phyloP scores from a whole-genome alignment of 2,329 filamentous ascomycete genomes.

The Trichoderma cornu-damae region DNA sequence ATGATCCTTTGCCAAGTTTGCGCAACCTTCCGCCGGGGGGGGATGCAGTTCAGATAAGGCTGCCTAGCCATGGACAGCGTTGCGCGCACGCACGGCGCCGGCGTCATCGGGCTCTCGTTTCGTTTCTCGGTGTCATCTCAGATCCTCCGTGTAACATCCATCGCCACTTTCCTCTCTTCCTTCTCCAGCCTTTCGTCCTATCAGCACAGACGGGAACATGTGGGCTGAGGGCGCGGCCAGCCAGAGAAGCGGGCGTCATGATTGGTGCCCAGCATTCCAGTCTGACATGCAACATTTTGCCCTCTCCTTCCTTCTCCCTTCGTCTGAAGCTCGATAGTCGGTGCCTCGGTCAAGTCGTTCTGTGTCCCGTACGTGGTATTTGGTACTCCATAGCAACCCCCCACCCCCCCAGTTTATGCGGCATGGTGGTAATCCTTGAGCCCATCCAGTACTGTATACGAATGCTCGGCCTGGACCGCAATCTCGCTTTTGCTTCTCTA shows the following conservation, averaged over 20 bases:
- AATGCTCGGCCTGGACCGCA: background rate
- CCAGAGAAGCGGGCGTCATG: conserved; percentile 7
- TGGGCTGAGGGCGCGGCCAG: no score
- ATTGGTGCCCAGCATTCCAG: conserved; percentile 5
- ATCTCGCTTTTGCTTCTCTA: conserved; percentile 11
- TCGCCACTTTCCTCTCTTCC: background rate
- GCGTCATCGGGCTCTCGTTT: background rate
- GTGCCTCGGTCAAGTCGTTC: background rate
- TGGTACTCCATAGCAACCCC: background rate
- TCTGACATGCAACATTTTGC: background rate
- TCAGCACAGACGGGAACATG: background rate
- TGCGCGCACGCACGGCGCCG: background rate
- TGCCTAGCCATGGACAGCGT: background rate
- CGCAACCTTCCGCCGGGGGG: conserved; percentile 1
- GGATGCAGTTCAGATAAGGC: conserved; percentile 13
- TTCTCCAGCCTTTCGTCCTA: conserved; percentile 1
- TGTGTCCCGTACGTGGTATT: background rate
- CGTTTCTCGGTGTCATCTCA: background rate
- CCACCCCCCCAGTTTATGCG: conserved; percentile 5
- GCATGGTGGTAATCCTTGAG: conserved; percentile 6
- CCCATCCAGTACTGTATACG: background rate
- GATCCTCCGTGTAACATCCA: background rate
- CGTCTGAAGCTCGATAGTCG: background rate
- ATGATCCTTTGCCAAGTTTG: conserved; percentile 14
- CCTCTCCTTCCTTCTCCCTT: background rate